These are phyloP conservation scores for Apodospora peruviana DNA, from an alignment of 495 filamentous ascomycete species.

Conservation along the genomic window DNA sequence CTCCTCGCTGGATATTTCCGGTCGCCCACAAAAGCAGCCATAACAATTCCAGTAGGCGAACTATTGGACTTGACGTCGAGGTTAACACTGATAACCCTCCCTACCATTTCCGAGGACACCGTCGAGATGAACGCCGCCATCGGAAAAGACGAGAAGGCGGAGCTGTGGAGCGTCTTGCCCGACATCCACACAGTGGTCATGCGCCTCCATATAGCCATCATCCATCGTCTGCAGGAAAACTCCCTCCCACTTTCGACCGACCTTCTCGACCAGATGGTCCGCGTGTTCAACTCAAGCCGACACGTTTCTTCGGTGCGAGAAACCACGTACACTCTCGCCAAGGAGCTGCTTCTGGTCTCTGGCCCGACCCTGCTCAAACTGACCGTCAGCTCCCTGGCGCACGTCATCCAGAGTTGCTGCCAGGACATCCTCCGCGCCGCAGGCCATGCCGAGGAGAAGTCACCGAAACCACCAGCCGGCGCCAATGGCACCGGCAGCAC, in stretches of 20 bases:
- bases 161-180: slow-evolving; percentile 64
- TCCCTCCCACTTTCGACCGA: slow-evolving; percentile 50
- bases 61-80: slow-evolving; percentile 62
- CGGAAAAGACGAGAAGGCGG: slow-evolving; percentile 69
- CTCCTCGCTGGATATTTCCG: slow-evolving; percentile 48
- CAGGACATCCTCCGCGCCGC: slow-evolving; percentile 52
- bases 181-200: slow-evolving; percentile 66
- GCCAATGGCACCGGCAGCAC: slow-evolving; percentile 14
- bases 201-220: slow-evolving; percentile 47
- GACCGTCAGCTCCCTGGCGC: slow-evolving; percentile 50
- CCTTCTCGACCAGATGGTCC: slow-evolving; percentile 60
- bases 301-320: slow-evolving; percentile 52
- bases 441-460: slow-evolving; percentile 23
- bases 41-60: slow-evolving; percentile 58
- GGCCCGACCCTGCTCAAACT: slow-evolving; percentile 61
- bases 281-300: slow-evolving; percentile 61
- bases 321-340: slow-evolving; percentile 52
- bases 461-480: neutral
- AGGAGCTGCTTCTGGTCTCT: slow-evolving; percentile 50
- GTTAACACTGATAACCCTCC: slow-evolving; percentile 60
- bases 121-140: slow-evolving; percentile 60
- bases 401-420: slow-evolving; percentile 57
- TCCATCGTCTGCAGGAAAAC: slow-evolving; percentile 47
- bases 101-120: slow-evolving; percentile 34
- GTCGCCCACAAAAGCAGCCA: slow-evolving; percentile 51